These are phyloP conservation scores for Dictyophora rubrovolvata DNA, from an alignment of 768 basidiomycete species.

Conservation along the genomic window DNA sequence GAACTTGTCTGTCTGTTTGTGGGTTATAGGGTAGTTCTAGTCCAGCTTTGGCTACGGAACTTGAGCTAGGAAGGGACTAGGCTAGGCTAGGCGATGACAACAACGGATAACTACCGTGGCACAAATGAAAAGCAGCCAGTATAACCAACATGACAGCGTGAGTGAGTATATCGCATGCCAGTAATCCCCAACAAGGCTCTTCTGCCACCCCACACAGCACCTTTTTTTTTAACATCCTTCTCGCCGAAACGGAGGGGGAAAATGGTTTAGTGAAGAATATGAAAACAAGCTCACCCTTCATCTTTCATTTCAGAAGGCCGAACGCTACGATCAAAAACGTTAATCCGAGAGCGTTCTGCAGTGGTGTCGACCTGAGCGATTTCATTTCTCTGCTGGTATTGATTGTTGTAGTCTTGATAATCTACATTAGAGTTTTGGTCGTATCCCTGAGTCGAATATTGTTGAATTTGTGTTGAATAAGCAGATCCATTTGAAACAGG, in stretches of 20 bases:
- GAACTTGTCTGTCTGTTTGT: constrained; percentile 66
- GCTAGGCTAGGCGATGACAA: constrained; percentile 24
- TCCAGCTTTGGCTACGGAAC: constrained; percentile 67
- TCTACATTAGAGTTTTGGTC: constrained; percentile 47
- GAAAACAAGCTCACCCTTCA: constrained; percentile 76
- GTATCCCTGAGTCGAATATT: constrained; percentile 57
- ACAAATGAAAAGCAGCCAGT: constrained; percentile 10
- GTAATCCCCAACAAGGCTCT: neutral
- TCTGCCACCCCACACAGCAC: neutral
- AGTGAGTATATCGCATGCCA: neutral
- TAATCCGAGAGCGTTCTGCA: constrained; percentile 12
- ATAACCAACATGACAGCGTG: neutral
- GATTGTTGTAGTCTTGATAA: constrained; percentile 15
- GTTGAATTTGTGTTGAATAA: constrained; percentile 42
- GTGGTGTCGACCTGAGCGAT: constrained; percentile 5
- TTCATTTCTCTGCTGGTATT: constrained; percentile 3
- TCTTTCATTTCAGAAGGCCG: constrained; percentile 92
- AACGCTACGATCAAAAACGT: constrained; percentile 51
- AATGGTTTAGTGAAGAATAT: neutral
- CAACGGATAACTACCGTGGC: constrained; percentile 32
- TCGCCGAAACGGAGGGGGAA: neutral
- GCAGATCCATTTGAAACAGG: constrained; percentile 21
- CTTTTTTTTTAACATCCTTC: neutral
- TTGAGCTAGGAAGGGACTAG: constrained; percentile 41
- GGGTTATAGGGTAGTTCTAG: constrained; percentile 36